Evolutionary conservation across 2,329 filamentous ascomycete genomes (phyloP), one percentile per base, ranked within the genome.

Genomic region (Cordyceps farinosa): DNA sequence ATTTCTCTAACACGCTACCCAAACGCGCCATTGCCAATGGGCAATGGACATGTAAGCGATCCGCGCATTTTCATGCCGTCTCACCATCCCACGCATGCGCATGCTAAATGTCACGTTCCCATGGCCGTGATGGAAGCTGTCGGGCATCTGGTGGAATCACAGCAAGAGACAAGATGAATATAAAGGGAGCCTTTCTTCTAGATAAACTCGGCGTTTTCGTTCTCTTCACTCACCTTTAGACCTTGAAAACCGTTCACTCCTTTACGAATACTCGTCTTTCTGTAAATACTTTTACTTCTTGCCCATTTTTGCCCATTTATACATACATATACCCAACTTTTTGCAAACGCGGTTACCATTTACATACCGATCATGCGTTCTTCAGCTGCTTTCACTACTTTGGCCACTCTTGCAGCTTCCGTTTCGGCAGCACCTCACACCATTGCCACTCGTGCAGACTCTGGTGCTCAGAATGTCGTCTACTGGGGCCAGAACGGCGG

Each of bases 391-490:
- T 36, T 60, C 27, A 44, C 57, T 42, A 10, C 57, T 10, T 15
- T 60, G 15, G 47, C 45, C 5, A 47, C 53, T 29, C 50, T 67
- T 5, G 38, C 65, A 1, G 45, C 57, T 45, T 36, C 65, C 27
- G 66, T 54, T 13, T 51, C 63, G 10, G 61, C 66, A 10, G 63
- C 63, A 27, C 63, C 66, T 3, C 54, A 44, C 30, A 53, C 47
- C 4, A 38, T 66, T 38, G 27, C 60, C 4, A 36, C 45, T 27
- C 65, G 66, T 22, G 61, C 66, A 9, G 50, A 64, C 17, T 38
- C 68, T 27, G 68, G 68, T 29, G 69, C 67, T 11, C 70, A 74
- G 57, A 77, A 73, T 47, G 76, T 67, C 15, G 66, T 67, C 45
- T 67, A 66, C 51, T 78, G 72, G 53, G 70, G 70, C 2, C 66